A percentile compares a stretch with the other conserved stretches of the same genome.
phyloP scores from a whole-genome alignment of 73 alveolate genomes.

The Tetrahymena malaccensis region DNA sequence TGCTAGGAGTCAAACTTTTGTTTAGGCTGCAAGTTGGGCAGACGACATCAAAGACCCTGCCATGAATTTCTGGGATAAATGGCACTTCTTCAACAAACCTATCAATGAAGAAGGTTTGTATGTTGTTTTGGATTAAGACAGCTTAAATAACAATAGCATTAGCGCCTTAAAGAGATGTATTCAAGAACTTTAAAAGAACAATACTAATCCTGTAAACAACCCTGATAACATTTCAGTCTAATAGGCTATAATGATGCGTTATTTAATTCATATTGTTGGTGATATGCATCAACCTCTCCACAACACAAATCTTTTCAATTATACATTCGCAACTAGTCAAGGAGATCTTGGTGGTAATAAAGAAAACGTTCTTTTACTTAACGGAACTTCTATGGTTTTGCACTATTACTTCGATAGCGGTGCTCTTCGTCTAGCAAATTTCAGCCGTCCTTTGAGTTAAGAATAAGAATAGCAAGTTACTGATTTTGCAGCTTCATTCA shows the following conservation, averaged over 20 bases:
- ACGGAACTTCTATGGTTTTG: background rate
- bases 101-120: slow-evolving; percentile 10
- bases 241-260: slow-evolving; percentile 44
- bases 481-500: slow-evolving; percentile 8
- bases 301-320: slow-evolving; percentile 41
- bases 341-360: slow-evolving; percentile 71
- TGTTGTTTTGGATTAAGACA: background rate
- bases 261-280: slow-evolving; percentile 65
- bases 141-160: background rate
- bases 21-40: slow-evolving; percentile 62
- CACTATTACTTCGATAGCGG: slow-evolving; percentile 33
- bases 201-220: background rate
- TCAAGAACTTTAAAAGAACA: background rate
- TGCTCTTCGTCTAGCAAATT: slow-evolving; percentile 11
- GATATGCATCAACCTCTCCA: slow-evolving; percentile 79
- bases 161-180: background rate
- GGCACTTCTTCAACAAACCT: slow-evolving; percentile 64
- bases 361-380: slow-evolving; percentile 20
- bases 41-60: slow-evolving; percentile 65
- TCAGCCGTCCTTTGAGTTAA: slow-evolving; percentile 4
- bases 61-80: slow-evolving; percentile 26
- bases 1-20: slow-evolving; percentile 52
- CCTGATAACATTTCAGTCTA: background rate
- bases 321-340: slow-evolving; percentile 34
- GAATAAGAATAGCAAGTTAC: background rate